These are phyloP conservation scores for Rhizopus stolonifer DNA, from an alignment of 371 early-diverging fungal genomes.

Conservation along the genomic window DNA sequence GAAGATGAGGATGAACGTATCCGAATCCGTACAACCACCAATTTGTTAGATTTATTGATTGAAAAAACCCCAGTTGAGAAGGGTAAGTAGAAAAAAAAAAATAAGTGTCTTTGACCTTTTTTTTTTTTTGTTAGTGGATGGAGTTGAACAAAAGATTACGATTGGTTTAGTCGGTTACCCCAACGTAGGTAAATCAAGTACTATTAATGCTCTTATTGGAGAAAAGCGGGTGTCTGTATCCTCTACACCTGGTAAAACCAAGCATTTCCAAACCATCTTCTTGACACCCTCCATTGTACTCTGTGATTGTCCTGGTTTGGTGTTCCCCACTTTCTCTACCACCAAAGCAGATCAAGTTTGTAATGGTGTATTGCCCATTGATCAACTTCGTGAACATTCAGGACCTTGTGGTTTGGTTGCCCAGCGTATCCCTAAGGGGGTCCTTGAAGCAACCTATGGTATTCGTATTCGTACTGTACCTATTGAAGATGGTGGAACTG, in stretches of 20 bases:
- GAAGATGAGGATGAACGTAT: conserved; percentile 41
- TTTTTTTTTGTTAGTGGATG: too few species aligned
- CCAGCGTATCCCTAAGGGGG: conserved; percentile 83
- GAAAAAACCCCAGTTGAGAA: conserved; percentile 34
- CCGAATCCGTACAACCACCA: conserved; percentile 47
- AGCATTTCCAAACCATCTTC: conserved; percentile 97
- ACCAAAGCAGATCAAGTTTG: conserved; percentile 98
- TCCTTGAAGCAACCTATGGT: conserved; percentile 92
- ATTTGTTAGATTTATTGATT: conserved; percentile 47
- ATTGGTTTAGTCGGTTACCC: conserved; percentile 99
- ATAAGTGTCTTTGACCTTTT: too few species aligned
- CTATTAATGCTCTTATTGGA: conserved; percentile 97
- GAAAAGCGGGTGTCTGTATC: conserved; percentile 96
- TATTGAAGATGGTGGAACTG: conserved; percentile 80
- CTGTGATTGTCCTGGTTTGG: conserved; percentile 99
- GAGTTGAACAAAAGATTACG: conserved; percentile 54
- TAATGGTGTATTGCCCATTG: conserved; percentile 98
- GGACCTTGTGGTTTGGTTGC: conserved; percentile 87
- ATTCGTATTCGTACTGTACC: conserved; percentile 79
- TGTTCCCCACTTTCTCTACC: conserved; percentile 98
- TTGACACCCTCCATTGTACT: conserved; percentile 82
- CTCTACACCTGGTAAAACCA: conserved; percentile 99
- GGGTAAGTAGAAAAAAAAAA: conserved; percentile 11
- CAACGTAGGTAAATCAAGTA: conserved; percentile 99
- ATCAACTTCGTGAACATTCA: conserved; percentile 95